Evolutionary conservation across 345 rosid genomes (phyloP), one percentile per base, ranked within the genome.

Genomic region (Aquilaria sinensis): DNA sequence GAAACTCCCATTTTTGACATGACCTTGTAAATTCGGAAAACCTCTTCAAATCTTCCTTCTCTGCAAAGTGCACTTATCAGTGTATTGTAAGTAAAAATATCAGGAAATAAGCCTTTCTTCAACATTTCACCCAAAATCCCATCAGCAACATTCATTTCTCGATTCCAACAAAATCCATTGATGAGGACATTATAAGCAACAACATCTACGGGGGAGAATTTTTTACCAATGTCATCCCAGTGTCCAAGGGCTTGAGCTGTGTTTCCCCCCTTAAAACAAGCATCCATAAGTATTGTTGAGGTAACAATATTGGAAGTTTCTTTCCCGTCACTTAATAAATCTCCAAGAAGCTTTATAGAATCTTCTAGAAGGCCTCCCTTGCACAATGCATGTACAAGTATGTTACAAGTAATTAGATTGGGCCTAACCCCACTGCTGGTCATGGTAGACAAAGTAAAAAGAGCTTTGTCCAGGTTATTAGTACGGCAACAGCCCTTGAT

Each of bases 261-360:
- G 56, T 78, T 70, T 47, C 86, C 86, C 56, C 71, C 83, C 85
- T 81, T 87, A 64, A 85, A 81, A 78, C 48, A 83, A 60, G 77
- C 72, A 83, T 85, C 86, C 88, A 89, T 85, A 59, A 85, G 75
- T 67, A 83, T 87, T 62, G 96, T 87, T 56, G 73, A 83, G 16
- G 81, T 77, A 56, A 85, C 62, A 67, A 80, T 55, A 67, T 82
- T 76, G 47, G 75, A 71, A 7, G 72, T 67, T 64, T 65, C 72
- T 10, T 67, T 70, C 56, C 58, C 78, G 62, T 70, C 70, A 70
- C 72, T 78, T 58, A 81, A 67, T 12, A 84, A 76, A 69, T 70
- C 72, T 63, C 52, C 68, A 55, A 85, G 77, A 73, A 80, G 79
- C 80, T 79, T 72, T 56, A 56, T 62, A 1, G 82, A 85, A 72